Conservation (phyloP, 805 yeast species). For the Komagataella populi region DNA sequence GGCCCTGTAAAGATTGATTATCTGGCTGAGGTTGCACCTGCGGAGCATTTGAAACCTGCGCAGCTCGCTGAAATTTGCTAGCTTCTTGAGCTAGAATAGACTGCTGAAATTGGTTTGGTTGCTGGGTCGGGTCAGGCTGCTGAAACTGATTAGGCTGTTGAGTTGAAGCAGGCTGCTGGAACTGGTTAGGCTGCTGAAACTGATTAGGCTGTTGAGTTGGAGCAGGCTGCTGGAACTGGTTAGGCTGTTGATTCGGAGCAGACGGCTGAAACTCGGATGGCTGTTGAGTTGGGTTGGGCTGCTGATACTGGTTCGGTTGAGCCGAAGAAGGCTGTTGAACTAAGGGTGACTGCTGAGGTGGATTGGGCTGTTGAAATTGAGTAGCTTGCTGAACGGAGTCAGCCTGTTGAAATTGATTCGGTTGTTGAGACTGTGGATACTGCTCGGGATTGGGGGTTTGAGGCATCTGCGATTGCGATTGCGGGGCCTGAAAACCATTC, state of each 20-base stretch:
- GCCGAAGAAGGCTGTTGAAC: slow-evolving; percentile 1
- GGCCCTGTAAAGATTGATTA: neutral
- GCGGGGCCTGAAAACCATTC: slow-evolving; percentile 1
- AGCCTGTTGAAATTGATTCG: slow-evolving; percentile 3
- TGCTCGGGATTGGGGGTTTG: slow-evolving; percentile 7
- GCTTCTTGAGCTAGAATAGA: neutral
- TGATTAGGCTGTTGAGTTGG: neutral
- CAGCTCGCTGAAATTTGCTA: neutral
- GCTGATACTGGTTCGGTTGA: neutral
- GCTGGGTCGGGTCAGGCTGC: slow-evolving; percentile 1
- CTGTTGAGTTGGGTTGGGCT: neutral
- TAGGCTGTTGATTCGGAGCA: neutral
- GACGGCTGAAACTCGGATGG: neutral
- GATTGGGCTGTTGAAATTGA: slow-evolving; percentile 2
- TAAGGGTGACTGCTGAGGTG: slow-evolving; percentile 4
- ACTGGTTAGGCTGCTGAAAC: neutral
- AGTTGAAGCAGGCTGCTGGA: neutral
- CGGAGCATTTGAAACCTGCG: neutral
- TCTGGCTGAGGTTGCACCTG: neutral
- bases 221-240: slow-evolving; percentile 4
- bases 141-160: slow-evolving; percentile 1
- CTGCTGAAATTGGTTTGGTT: neutral
- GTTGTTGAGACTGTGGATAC: slow-evolving; percentile 6
- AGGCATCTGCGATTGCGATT: slow-evolving; percentile 1
- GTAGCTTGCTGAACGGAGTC: no score